Conservation (phyloP, 257 asterid genomes). For the Apocynum venetum region DNA sequence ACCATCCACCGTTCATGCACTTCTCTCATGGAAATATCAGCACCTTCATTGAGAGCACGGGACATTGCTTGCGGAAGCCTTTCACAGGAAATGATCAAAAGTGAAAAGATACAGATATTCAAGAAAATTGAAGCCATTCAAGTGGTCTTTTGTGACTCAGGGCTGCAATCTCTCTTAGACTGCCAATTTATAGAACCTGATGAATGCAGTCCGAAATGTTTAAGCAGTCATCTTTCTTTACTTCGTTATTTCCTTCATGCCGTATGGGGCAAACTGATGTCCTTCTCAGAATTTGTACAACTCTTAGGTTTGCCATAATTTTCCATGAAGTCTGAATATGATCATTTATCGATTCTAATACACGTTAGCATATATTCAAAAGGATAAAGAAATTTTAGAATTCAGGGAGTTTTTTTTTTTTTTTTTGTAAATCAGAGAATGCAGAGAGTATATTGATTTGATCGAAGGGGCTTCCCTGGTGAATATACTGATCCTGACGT, state of each 20-base stretch:
- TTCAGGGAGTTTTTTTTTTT: background rate
- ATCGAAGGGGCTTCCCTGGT: too few relatives aligned
- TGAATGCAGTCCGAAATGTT: background rate
- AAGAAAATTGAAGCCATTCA: slow-evolving; percentile 4
- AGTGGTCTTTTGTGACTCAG: background rate
- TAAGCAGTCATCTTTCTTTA: background rate
- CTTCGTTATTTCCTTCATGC: background rate
- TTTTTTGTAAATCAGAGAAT: background rate
- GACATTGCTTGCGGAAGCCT: slow-evolving; percentile 24
- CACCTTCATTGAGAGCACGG: background rate
- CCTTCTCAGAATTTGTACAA: background rate
- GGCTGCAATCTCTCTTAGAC: background rate
- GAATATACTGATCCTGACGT: background rate
- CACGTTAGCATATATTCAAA: too few relatives aligned
- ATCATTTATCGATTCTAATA: background rate
- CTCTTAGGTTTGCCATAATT: background rate
- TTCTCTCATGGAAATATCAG: slow-evolving; percentile 6
- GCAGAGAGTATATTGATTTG: background rate
- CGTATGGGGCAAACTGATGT: slow-evolving; percentile 7
- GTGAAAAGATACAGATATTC: slow-evolving; percentile 1
- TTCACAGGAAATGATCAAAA: slow-evolving; percentile 25
- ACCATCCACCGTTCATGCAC: slow-evolving; percentile 20
- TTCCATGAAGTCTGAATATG: background rate
- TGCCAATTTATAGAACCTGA: background rate
- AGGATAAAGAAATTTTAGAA: too few relatives aligned